These are phyloP conservation scores for Aspergillus amoenus DNA, from an alignment of 2,329 filamentous ascomycete genomes.

Conservation along the genomic window DNA sequence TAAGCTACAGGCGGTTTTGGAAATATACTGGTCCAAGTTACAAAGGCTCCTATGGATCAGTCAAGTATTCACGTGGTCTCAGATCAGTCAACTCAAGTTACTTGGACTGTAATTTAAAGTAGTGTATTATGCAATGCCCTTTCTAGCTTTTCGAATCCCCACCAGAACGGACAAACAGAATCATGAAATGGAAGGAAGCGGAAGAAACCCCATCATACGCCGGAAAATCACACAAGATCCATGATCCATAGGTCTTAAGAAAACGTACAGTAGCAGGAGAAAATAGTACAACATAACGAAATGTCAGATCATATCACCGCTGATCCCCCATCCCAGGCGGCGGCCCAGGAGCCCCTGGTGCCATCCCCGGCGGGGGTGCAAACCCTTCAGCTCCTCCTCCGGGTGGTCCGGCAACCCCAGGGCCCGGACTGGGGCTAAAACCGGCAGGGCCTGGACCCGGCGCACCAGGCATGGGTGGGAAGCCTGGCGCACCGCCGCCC, in stretches of 20 bases:
- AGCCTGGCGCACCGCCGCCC: conserved; percentile 35
- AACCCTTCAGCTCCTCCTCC: conserved; percentile 31
- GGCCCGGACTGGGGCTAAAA: conserved; percentile 26
- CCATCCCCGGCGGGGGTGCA: conserved; percentile 29
- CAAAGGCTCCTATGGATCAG: neutral
- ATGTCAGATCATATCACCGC: conserved; percentile 18
- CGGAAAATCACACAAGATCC: conserved; percentile 4
- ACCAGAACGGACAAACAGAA: neutral
- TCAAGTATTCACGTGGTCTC: neutral
- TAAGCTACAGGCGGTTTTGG: too few relatives aligned
- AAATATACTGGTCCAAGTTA: neutral
- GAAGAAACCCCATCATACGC: conserved; percentile 19
- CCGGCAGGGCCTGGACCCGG: conserved; percentile 24
- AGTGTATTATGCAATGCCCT: neutral
- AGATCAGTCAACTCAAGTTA: neutral
- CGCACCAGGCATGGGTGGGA: conserved; percentile 29
- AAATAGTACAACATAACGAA: neutral
- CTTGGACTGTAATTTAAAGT: neutral
- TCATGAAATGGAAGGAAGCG: neutral
- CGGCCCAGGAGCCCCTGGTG: conserved; percentile 21
- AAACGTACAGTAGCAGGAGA: neutral
- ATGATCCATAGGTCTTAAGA: neutral
- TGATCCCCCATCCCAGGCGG: conserved; percentile 31
- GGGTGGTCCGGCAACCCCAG: conserved; percentile 29
- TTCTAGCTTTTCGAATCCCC: neutral